Conservation (phyloP, 2,329 filamentous ascomycete species). For the Aspergillus terreus region DNA sequence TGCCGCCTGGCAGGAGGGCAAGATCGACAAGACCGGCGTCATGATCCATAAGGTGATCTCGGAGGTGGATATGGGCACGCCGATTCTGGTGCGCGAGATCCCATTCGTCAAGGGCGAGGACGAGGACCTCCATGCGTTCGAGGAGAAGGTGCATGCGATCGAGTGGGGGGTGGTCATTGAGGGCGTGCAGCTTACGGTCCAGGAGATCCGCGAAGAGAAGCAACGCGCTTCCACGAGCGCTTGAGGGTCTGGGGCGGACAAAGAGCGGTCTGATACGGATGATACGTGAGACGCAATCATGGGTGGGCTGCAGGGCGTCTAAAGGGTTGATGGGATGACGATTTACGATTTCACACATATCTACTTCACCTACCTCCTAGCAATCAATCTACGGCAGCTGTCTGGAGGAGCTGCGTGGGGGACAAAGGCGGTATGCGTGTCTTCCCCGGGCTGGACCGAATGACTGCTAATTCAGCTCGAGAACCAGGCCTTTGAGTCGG, state of each 20-base stretch:
- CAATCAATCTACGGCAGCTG: too few relatives aligned
- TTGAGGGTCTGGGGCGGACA: not conserved
- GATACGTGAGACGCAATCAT: not conserved
- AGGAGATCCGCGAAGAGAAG: slow-evolving; percentile 26
- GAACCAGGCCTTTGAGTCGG: too few relatives aligned
- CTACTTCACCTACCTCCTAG: not conserved
- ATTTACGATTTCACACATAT: not conserved
- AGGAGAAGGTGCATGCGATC: slow-evolving; percentile 68
- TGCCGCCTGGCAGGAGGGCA: slow-evolving; percentile 65
- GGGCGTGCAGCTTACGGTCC: slow-evolving; percentile 49
- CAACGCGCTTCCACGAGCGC: slow-evolving; percentile 3
- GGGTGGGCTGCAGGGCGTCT: not conserved
- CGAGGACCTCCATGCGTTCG: slow-evolving; percentile 62
- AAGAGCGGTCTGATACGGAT: not conserved
- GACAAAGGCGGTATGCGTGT: too few relatives aligned
- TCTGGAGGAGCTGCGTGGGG: too few relatives aligned
- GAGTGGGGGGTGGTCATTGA: slow-evolving; percentile 79
- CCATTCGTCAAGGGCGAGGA: slow-evolving; percentile 57
- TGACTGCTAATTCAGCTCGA: too few relatives aligned
- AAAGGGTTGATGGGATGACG: not conserved
- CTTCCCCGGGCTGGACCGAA: too few relatives aligned
- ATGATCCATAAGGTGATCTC: slow-evolving; percentile 85
- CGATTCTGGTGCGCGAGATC: slow-evolving; percentile 69
- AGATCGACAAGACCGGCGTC: slow-evolving; percentile 68
- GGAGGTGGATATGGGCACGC: slow-evolving; percentile 75